Base-by-base conservation (phyloP, 2,329 filamentous ascomycete species). In the Colletotrichum trifolii region DNA sequence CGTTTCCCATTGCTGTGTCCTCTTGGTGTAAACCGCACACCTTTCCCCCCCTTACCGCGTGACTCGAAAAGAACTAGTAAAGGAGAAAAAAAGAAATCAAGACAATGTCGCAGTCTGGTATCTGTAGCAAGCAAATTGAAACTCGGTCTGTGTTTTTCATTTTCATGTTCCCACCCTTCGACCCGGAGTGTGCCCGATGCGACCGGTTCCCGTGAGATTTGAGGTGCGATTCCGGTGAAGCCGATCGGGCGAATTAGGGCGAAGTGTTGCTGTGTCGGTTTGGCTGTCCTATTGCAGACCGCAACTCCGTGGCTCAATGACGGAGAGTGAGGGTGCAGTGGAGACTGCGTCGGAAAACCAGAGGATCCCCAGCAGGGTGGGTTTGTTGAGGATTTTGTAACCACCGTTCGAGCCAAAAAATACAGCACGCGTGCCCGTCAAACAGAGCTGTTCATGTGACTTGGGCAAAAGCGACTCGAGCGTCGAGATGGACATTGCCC, bases 291-390 rank as follows among this genome's bases (percentile, higher is more conserved):
- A 25, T 38, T 11, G 13, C 11, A 45, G 46, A 36, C 56, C 40
- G 48, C 56, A 60, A 53, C 33, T 45, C 38, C 38, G 45, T 25
- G 25, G 40, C 12, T 39, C 25, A 43, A 17, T 46, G 35, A 39
- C 55, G 38, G 55, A 25, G 43, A 15, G 43, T 15, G n/a, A n/a
- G 39, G 4, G 39, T n/a, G 13, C 17, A 15, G 43, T 59, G 46
- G 38, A 48, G 47, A 55, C 42, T 25, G 25, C 4, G 25, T 25
- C 34, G 15, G n/a, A 36, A 48, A 45, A 48, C 63, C 47, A 25
- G 15, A 48, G 53, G 42, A 34, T 55, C 52, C 43, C 45, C 25
- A 34, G 43, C 45, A 57, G 54, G 54, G 54, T 57, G 54, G 54
- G 54, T 57, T 55, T 25, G 4, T 25, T 25, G 25, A 25, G 25